Conservation (phyloP, 331 rosid genomes). For the Cydonia oblonga region DNA sequence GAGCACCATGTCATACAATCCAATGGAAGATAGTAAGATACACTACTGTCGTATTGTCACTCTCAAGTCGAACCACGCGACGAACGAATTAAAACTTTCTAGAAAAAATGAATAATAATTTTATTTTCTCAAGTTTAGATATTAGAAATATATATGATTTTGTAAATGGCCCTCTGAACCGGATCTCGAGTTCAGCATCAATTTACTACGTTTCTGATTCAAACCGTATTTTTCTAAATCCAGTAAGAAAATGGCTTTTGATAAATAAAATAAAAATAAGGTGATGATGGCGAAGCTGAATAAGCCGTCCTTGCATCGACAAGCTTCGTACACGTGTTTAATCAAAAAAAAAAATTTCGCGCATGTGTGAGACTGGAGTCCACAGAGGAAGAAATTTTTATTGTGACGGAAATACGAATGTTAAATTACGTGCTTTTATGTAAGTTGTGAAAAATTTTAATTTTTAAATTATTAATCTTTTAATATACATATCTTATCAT, state of each 20-base stretch:
- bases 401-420: too few species aligned
- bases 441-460: too few species aligned
- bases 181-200: accelerated
- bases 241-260: too few species aligned
- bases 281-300: conserved; percentile 9
- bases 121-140: background rate
- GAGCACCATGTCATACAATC: conserved; percentile 68
- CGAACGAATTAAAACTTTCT: background rate
- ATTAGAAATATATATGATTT: background rate
- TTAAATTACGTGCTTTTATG: too few species aligned
- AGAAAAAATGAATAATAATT: background rate
- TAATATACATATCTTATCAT: too few species aligned
- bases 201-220: too few species aligned
- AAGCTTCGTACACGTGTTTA: conserved; percentile 14
- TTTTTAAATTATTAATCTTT: too few species aligned
- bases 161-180: too few species aligned
- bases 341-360: too few species aligned
- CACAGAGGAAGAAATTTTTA: background rate
- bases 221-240: too few species aligned
- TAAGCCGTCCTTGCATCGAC: conserved; percentile 10
- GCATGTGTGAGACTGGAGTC: conserved; percentile 26
- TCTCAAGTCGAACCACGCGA: conserved; percentile 10
- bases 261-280: background rate
- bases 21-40: conserved; percentile 75
- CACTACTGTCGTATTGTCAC: conserved; percentile 47